These are phyloP conservation scores for Paramecium biaurelia DNA, from an alignment of 73 alveolate species.

Conservation along the genomic window DNA sequence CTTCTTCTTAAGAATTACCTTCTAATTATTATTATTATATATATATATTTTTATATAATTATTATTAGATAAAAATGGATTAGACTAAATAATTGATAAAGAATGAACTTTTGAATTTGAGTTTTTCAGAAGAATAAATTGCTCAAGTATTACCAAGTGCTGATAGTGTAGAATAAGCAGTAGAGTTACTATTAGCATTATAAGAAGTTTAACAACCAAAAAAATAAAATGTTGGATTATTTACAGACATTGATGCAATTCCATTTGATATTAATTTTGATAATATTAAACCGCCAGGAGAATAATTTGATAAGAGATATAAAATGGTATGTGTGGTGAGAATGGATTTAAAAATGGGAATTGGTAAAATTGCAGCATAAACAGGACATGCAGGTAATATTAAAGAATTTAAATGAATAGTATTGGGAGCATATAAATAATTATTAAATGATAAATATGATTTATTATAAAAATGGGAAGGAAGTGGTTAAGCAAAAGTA, in stretches of 20 bases:
- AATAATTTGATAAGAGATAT: slow-evolving; percentile 64
- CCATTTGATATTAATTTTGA: slow-evolving; percentile 7
- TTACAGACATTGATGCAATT: slow-evolving; percentile 3
- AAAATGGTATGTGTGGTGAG: slow-evolving; percentile 96
- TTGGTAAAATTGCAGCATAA: slow-evolving; percentile 98
- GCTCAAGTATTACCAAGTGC: slow-evolving; percentile 51
- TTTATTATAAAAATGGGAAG: slow-evolving; percentile 74
- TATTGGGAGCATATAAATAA: slow-evolving; percentile 65
- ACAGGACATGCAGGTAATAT: slow-evolving; percentile 92
- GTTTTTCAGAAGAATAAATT: slow-evolving; percentile 53
- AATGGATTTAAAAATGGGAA: slow-evolving; percentile 96
- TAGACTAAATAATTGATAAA: slow-evolving; percentile 3
- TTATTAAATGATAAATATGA: slow-evolving; percentile 71
- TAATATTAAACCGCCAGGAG: neutral
- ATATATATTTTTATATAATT: neutral
- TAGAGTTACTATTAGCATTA: slow-evolving; percentile 42
- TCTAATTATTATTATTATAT: neutral
- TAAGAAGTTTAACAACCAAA: neutral
- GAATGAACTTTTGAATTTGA: slow-evolving; percentile 21
- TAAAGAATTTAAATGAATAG: slow-evolving; percentile 61
- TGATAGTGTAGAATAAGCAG: slow-evolving; percentile 57
- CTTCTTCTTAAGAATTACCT: neutral
- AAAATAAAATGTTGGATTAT: slow-evolving; percentile 23
- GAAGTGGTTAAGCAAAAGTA: slow-evolving; percentile 80
- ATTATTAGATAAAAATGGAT: neutral